phyloP scores from a whole-genome alignment of 2,329 filamentous ascomycete species.

The Ampelomyces quisqualis region DNA sequence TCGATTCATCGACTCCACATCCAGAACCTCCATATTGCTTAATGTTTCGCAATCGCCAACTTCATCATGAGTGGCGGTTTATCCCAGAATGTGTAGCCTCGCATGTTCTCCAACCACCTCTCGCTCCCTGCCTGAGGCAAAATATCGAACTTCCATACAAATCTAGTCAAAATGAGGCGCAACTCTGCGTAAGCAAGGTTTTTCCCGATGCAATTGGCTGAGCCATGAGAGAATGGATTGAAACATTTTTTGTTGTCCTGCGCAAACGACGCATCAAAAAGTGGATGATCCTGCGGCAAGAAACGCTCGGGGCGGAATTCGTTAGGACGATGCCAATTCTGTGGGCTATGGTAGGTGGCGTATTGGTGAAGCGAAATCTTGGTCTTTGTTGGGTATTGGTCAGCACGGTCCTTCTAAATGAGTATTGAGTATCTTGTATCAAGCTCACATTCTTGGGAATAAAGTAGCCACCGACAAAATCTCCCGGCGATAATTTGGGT shows the following conservation, averaged over 20 bases:
- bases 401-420: background rate
- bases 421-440: background rate
- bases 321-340: background rate
- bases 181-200: constrained; percentile 21
- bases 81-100: background rate
- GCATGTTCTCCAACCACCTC: background rate
- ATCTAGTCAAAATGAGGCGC: constrained; percentile 14
- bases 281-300: background rate
- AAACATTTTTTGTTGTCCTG: background rate
- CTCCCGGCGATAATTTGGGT: background rate
- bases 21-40: background rate
- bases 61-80: background rate
- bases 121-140: background rate
- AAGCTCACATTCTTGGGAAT: background rate
- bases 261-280: background rate
- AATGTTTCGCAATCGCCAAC: background rate
- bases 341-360: background rate
- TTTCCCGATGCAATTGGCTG: constrained; percentile 13
- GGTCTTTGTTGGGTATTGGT: background rate
- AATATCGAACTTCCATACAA: constrained; percentile 16
- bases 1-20: background rate
- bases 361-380: background rate
- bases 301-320: background rate
- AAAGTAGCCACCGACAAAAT: background rate
- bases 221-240: background rate